These are phyloP conservation scores for Xylariaceae sp. DNA, from an alignment of 2,329 filamentous ascomycete genomes.

Conservation along the genomic window DNA sequence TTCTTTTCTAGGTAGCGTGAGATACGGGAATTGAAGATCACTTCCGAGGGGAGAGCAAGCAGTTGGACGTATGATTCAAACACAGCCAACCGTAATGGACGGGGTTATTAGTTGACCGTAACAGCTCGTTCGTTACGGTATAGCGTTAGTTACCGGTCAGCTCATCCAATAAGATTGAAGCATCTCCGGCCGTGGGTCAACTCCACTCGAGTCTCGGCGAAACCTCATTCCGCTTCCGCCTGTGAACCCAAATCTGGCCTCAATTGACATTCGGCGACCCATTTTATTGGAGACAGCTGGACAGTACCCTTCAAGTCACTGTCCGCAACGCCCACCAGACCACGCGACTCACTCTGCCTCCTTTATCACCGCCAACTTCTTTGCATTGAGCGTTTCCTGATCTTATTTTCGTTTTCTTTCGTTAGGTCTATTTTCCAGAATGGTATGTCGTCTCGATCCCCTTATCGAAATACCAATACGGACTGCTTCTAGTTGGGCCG, in stretches of 20 bases:
- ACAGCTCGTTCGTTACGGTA: too few species aligned
- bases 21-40: too few species aligned
- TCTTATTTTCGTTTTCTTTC: slow-evolving; percentile 1
- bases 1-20: too few species aligned
- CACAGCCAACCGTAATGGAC: too few species aligned
- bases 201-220: slow-evolving; percentile 18
- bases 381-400: slow-evolving; percentile 5
- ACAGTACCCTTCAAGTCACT: slow-evolving; percentile 22
- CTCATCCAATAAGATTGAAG: too few species aligned
- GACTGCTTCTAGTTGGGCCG: not conserved
- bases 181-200: too few species aligned
- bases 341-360: slow-evolving; percentile 2
- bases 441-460: slow-evolving; percentile 15
- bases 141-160: too few species aligned
- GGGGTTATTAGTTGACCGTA: too few species aligned
- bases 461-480: not conserved
- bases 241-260: slow-evolving; percentile 35
- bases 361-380: slow-evolving; percentile 36
- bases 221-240: slow-evolving; percentile 18
- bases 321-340: slow-evolving; percentile 4
- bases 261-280: slow-evolving; percentile 35
- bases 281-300: slow-evolving; percentile 33
- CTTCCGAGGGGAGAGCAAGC: too few species aligned
- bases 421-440: slow-evolving; percentile 4
- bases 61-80: too few species aligned